Base-by-base conservation (phyloP, 495 filamentous ascomycete species). In the Elasticomyces elasticus region DNA sequence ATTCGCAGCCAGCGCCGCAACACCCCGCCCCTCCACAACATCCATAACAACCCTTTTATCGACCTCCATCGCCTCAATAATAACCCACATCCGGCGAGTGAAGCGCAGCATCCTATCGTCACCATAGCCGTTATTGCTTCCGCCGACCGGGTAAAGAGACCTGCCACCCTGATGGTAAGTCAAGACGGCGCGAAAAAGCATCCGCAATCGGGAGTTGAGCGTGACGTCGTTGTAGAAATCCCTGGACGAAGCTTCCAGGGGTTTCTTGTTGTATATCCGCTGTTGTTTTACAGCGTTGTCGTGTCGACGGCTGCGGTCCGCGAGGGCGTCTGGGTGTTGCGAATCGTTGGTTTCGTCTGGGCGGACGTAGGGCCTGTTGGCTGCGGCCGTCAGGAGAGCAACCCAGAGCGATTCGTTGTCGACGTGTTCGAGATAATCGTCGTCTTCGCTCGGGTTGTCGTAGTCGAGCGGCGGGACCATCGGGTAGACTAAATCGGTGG, bases 1-100 rank as follows among this genome's bases (percentile, higher is more conserved):
- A 50, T 55, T 55, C 31, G 13, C 26, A 5, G 45, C 53, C 28
- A 55, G 23, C 19, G 53, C 53, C 2, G n/a, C 3, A 10, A 55
- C 53, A n/a, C 46, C 44, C 4, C 46, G 24, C 11, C 53, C 53
- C 31, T 55, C 53, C n/a, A 55, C 42, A n/a, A 55, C 35, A 41
- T 55, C 38, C 31, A 55, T 55, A 2, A 50, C 53, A 11, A 50
- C 38, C 2, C 53, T 28, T 45, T 55, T 55, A 17, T 55, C 45
- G 2, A 5, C n/a, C 45, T 10, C 1, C 11, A 55, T 22, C 17
- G 35, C 35, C 1, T 24, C 33, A 11, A 17, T 19, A 41, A 55
- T 55, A 13, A 20, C 25, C 20, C 12, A 1, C 3, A 55, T 9
- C 12, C 53, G 43, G 5, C 13, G 19, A 1, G 44, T 20, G 13